These are phyloP conservation scores for Apiotrichum brassicae DNA, from an alignment of 1,284 basidiomycete species.

Conservation along the genomic window DNA sequence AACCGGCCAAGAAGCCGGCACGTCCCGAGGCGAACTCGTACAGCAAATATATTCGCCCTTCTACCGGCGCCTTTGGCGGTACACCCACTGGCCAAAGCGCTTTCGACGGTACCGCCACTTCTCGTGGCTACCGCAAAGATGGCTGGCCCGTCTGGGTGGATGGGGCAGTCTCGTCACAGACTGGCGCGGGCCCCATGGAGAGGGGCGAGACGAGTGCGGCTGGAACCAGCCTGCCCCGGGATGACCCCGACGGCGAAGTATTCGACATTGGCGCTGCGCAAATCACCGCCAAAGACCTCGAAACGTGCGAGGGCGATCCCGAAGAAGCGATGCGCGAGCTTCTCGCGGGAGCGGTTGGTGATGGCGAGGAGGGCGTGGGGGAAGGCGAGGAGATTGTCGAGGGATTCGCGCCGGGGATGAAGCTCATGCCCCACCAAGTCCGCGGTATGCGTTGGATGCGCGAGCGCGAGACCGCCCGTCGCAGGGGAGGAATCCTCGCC, in stretches of 20 bases:
- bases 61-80: slow-evolving; percentile 20
- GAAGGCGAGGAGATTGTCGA: slow-evolving; percentile 59
- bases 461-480: slow-evolving; percentile 70
- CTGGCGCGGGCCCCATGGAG: neutral
- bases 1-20: slow-evolving; percentile 1
- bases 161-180: neutral
- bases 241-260: slow-evolving; percentile 27
- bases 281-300: slow-evolving; percentile 33
- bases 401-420: slow-evolving; percentile 64
- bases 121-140: slow-evolving; percentile 9
- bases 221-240: neutral
- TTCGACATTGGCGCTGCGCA: slow-evolving; percentile 36
- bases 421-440: slow-evolving; percentile 78
- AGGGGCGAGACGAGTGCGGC: neutral
- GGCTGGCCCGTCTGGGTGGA: slow-evolving; percentile 26
- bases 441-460: slow-evolving; percentile 78
- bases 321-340: slow-evolving; percentile 53
- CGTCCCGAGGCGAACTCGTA: neutral
- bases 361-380: slow-evolving; percentile 45
- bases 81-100: slow-evolving; percentile 1
- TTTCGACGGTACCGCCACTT: slow-evolving; percentile 8
- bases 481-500: slow-evolving; percentile 78
- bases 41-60: slow-evolving; percentile 33
- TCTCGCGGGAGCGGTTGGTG: slow-evolving; percentile 47
- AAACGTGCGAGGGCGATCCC: slow-evolving; percentile 46